Evolutionary conservation across 2,329 filamentous ascomycete species (phyloP).

Genomic region (Pseudogymnoascus sp.): DNA sequence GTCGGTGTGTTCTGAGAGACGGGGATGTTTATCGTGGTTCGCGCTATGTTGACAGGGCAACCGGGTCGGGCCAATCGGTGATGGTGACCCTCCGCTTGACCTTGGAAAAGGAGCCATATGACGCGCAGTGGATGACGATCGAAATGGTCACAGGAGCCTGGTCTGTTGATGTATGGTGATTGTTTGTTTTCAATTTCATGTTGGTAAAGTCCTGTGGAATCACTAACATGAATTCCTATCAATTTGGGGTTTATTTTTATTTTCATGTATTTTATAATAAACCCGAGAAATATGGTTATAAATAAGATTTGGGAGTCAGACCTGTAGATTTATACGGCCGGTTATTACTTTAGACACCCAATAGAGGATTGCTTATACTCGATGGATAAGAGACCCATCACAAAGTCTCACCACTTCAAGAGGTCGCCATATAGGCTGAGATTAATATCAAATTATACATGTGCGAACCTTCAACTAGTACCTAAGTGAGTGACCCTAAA

Average conservation of each 20-base stretch:
- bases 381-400: too few relatives aligned
- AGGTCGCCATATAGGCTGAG: too few relatives aligned
- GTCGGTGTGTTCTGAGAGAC: background rate
- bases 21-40: background rate
- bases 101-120: background rate
- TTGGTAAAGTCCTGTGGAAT: background rate
- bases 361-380: too few relatives aligned
- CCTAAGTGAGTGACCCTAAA: background rate
- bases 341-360: too few relatives aligned
- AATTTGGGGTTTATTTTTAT: background rate
- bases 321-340: too few relatives aligned
- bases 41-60: conserved; percentile 5
- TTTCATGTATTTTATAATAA: background rate
- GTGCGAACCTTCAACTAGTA: background rate
- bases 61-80: background rate
- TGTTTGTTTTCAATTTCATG: background rate
- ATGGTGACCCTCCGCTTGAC: background rate
- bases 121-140: background rate
- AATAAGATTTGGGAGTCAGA: too few relatives aligned
- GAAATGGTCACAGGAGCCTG: background rate
- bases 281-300: background rate
- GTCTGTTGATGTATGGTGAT: background rate
- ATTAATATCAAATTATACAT: too few relatives aligned
- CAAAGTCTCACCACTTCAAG: too few relatives aligned
- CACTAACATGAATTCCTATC: background rate